A percentile compares a stretch with the other conserved stretches of the same genome.
These are phyloP conservation scores for Pseudogymnoascus sp. DNA, from an alignment of 2,329 filamentous ascomycete species.

Conservation along the genomic window DNA sequence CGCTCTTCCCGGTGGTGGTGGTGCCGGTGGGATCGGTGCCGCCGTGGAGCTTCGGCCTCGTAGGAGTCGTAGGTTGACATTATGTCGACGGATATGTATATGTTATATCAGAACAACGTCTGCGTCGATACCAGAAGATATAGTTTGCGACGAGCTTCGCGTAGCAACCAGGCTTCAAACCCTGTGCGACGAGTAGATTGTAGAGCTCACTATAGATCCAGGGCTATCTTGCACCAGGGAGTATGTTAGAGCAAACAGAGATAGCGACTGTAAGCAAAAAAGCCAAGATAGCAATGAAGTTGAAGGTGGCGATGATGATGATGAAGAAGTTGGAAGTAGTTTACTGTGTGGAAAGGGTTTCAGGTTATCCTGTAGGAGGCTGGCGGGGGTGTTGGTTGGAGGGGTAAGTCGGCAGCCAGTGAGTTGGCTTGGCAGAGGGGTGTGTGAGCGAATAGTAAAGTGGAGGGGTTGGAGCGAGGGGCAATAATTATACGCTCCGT, in stretches of 20 bases:
- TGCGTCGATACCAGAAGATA: not conserved
- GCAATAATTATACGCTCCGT: not conserved
- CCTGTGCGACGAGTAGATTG: not conserved
- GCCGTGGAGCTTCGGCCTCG: slow-evolving; percentile 24
- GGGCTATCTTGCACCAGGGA: not conserved
- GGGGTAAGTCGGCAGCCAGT: not conserved
- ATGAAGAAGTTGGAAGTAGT: not conserved
- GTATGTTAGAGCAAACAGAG: not conserved
- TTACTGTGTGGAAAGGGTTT: slow-evolving; percentile 1
- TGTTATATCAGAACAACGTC: not conserved
- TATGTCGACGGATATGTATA: slow-evolving; percentile 4
- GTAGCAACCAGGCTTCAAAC: slow-evolving; percentile 1
- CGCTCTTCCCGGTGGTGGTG: slow-evolving; percentile 30
- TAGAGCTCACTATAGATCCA: slow-evolving; percentile 1
- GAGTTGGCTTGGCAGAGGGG: slow-evolving; percentile 3
- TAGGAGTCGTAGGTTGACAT: slow-evolving; percentile 25
- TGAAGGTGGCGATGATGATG: not conserved
- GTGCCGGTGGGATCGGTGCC: slow-evolving; percentile 19
- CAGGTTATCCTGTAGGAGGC: slow-evolving; percentile 1
- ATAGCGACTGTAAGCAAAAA: not conserved
- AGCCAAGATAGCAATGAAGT: not conserved
- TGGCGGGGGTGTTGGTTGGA: slow-evolving; percentile 5
- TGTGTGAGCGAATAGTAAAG: not conserved
- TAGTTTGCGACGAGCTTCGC: not conserved
- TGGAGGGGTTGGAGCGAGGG: slow-evolving; percentile 6